Conservation (phyloP, 495 filamentous ascomycete genomes). For the Penicillium riverlandense region DNA sequence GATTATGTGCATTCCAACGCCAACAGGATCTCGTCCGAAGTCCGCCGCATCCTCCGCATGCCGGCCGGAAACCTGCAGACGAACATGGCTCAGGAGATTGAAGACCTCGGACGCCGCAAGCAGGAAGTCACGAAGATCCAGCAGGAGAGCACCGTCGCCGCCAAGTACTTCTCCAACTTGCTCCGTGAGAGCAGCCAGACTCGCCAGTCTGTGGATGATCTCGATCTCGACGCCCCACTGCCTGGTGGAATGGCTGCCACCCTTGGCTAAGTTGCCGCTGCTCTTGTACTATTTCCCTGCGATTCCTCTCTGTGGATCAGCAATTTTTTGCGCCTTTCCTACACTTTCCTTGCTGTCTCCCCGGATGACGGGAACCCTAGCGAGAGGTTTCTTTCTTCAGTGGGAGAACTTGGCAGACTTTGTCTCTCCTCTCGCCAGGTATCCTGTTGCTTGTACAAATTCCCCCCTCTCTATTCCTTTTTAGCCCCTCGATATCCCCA, state of each 20-base stretch:
- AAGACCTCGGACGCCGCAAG: slow-evolving; percentile 67
- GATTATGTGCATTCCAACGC: slow-evolving; percentile 92
- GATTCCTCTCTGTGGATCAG: no score
- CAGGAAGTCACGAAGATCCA: slow-evolving; percentile 73
- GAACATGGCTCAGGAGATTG: slow-evolving; percentile 71
- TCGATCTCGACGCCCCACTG: slow-evolving; percentile 68
- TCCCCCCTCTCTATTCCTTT: neutral
- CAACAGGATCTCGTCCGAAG: slow-evolving; percentile 70
- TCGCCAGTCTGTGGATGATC: slow-evolving; percentile 60
- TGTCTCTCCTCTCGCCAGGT: neutral
- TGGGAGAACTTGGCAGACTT: slow-evolving; percentile 8
- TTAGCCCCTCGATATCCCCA: slow-evolving; percentile 8
- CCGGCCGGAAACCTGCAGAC: slow-evolving; percentile 77
- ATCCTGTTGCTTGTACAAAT: slow-evolving; percentile 8
- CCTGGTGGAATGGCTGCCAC: slow-evolving; percentile 32
- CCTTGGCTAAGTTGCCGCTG: slow-evolving; percentile 11
- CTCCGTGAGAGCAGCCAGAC: slow-evolving; percentile 68
- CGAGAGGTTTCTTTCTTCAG: neutral
- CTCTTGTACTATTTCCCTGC: slow-evolving; percentile 9
- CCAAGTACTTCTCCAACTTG: slow-evolving; percentile 83
- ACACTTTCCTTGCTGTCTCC: no score
- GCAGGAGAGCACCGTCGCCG: slow-evolving; percentile 66
- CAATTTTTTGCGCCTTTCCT: no score
- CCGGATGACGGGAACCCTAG: no score
- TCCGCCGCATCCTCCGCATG: slow-evolving; percentile 77